Base-by-base conservation (phyloP, 371 early-diverging fungal species). In the Lichtheimia ramosa region DNA sequence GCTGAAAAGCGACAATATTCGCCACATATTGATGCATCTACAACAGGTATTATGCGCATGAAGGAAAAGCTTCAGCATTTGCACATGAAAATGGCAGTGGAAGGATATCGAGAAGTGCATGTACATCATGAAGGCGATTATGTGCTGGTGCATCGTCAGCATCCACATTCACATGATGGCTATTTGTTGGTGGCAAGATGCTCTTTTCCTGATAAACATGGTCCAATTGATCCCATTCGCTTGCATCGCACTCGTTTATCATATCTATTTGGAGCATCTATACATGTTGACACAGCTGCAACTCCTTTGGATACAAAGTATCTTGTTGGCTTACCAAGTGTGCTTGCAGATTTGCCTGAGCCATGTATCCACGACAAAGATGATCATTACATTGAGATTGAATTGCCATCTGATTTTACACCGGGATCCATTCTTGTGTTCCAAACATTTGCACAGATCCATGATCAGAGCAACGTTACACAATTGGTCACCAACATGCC, bases 121-220 rank as follows among this genome's bases (percentile, higher is more conserved):
- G 97, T 98, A 13, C 92, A 96, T 70, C 96, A 96, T 54, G 96
- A 97, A 66, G 86, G 88, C 59, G 94, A 92, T 77, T 95, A 88
- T 57, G 86, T 97, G 40, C 83, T 92, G 14, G 89, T 98, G 0
- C 96, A 96, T 68, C 88, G 99, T 6, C 86, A 94, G 51, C 91
- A 97, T 68, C 96, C 98, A 2, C 75, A 86, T 14, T 91, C 92
- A 0, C 91, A 95, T 52, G 85, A 92, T 50, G 97, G 98, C 16
- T 96, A 94, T 54, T 75, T 98, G 41, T 68, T 97, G 63, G 86
- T 97, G 56, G 92, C 94, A 0, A 88, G 94, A 43, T 89, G 90
- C 18, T 95, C 94, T 6, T 98, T 94, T 73, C 72, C 75, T 10
- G 82, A 62, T 49, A 13, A 56, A 52, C 64, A 63, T 64, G 3